Evolutionary conservation across 257 asterid species (phyloP), one percentile per base, ranked within the genome.

Genomic region (Coffea canephora): DNA sequence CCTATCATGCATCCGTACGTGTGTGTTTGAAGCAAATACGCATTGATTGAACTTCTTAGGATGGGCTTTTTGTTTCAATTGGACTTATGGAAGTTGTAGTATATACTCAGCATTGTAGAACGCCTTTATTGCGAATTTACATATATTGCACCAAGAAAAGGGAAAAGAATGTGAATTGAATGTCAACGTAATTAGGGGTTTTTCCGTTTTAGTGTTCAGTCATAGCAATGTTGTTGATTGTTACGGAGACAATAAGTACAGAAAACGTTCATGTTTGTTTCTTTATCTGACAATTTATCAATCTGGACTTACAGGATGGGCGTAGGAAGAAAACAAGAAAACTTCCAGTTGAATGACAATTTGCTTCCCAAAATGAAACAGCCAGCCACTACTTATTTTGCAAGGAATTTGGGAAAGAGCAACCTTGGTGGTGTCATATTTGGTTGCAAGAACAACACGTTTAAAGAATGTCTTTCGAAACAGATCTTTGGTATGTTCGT

Each of bases 271-370:
- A 49, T 49, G 54, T 49, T 49, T 49, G 54, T 49, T 49, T 49
- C 54, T 49, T 8, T 49, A 8, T 4, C 70, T 31, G 77, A 73
- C 4, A 62, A 14, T 79, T 72, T 67, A 7, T 80, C 73, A 78
- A 55, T 50, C 65, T 82, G 78, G 79, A 52, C 81, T 76, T 76
- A 77, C 90, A 89, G 94, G 85, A 87, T 89, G 88, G 91, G 77
- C 52, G 83, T 75, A 36, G 87, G 84, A 75, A 86, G 85, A 83
- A 82, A 83, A 81, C 68, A 64, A 31, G 82, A 77, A n/a, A 74
- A 74, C 25, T 71, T 73, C 75, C 49, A 7, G 74, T 78, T 49
- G 70, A 82, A 80, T 64, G 90, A 77, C 76, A 49, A 74, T 72
- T 77, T 77, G 25, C 82, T 75, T 79, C 49, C 85, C 14, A 59